A percentile compares a stretch with the other conserved stretches of the same genome.
phyloP scores from a whole-genome alignment of 2,329 filamentous ascomycete species.

The Dactylellina leptospora region DNA sequence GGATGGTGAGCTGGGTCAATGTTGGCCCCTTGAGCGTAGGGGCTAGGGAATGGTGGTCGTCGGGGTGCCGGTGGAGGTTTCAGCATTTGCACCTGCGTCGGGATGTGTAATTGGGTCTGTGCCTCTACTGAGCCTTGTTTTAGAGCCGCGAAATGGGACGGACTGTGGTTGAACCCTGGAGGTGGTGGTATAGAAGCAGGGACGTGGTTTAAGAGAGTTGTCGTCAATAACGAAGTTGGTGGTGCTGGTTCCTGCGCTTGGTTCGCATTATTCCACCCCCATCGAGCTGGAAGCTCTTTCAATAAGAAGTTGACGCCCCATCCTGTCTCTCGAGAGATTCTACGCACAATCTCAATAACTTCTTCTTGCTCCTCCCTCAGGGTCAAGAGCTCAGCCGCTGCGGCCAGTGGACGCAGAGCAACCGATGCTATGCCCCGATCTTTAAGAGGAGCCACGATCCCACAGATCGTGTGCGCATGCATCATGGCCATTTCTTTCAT shows the following conservation, averaged over 20 bases:
- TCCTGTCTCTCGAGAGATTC: constrained; percentile 77
- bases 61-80: constrained; percentile 34
- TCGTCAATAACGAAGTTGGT: constrained; percentile 58
- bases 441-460: constrained; percentile 84
- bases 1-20: constrained; percentile 49
- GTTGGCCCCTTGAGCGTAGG: constrained; percentile 44
- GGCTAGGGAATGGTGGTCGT: constrained; percentile 43
- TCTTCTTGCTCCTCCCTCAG: constrained; percentile 79
- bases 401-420: constrained; percentile 78
- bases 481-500: constrained; percentile 75
- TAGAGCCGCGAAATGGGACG: constrained; percentile 54
- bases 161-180: constrained; percentile 55
- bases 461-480: constrained; percentile 86
- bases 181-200: constrained; percentile 59
- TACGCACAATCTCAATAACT: constrained; percentile 77
- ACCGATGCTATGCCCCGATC: constrained; percentile 81
- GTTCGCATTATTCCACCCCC: constrained; percentile 73
- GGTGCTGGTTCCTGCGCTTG: constrained; percentile 56
- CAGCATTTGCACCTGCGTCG: constrained; percentile 37
- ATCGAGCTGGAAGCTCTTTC: constrained; percentile 75
- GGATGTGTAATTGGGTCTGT: constrained; percentile 11
- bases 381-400: constrained; percentile 77
- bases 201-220: constrained; percentile 54
- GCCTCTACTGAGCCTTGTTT: constrained; percentile 34
- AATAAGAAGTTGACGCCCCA: constrained; percentile 80